Evolutionary conservation across 768 basidiomycete species (phyloP).

Genomic region (Fomitopsis serialis): DNA sequence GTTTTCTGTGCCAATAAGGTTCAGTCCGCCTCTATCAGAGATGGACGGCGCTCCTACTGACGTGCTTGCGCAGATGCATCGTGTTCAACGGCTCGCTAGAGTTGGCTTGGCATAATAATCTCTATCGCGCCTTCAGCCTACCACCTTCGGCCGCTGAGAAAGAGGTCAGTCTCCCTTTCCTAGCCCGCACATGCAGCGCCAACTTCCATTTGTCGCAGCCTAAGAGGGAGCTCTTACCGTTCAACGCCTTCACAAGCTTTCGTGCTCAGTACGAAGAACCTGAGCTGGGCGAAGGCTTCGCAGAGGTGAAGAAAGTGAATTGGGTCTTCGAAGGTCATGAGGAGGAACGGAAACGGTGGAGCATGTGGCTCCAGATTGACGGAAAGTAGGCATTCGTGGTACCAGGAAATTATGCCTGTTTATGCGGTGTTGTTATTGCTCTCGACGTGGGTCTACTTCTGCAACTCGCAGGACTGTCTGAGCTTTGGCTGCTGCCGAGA

Average conservation of each 20-base stretch:
- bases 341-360: slow-evolving; percentile 69
- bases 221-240: slow-evolving; percentile 51
- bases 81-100: slow-evolving; percentile 71
- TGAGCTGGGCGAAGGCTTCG: slow-evolving; percentile 60
- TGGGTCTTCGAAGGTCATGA: slow-evolving; percentile 77
- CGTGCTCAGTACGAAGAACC: slow-evolving; percentile 65
- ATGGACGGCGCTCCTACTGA: background rate
- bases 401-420: background rate
- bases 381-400: slow-evolving; percentile 39
- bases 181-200: background rate
- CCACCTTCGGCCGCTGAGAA: slow-evolving; percentile 37
- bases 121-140: slow-evolving; percentile 73
- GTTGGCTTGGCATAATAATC: slow-evolving; percentile 89
- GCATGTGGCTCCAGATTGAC: slow-evolving; percentile 81
- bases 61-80: slow-evolving; percentile 49
- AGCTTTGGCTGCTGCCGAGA: no score
- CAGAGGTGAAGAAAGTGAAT: slow-evolving; percentile 70
- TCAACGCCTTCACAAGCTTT: slow-evolving; percentile 53
- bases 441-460: no score
- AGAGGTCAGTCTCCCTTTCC: slow-evolving; percentile 31
- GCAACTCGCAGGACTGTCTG: no score
- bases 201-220: slow-evolving; percentile 28
- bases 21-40: slow-evolving; percentile 1
- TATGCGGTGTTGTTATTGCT: no score
- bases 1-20: slow-evolving; percentile 53